Conservation (phyloP, 2,329 filamentous ascomycete genomes). For the Fusarium begoniae region DNA sequence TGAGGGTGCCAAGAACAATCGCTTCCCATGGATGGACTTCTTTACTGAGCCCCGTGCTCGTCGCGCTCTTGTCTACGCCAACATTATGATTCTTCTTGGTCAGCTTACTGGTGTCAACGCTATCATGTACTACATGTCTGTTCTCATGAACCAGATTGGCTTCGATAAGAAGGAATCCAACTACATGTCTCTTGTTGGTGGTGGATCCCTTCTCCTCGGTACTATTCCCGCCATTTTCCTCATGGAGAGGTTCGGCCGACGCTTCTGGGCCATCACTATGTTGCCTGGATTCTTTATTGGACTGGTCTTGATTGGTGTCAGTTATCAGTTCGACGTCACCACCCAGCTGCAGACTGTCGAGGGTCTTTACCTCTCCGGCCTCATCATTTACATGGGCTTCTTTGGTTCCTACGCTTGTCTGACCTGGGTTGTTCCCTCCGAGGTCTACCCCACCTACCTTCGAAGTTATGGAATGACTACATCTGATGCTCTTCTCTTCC, state of each 20-base stretch:
- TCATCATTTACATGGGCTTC: slow-evolving; percentile 74
- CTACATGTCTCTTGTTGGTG: slow-evolving; percentile 80
- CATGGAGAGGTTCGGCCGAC: slow-evolving; percentile 77
- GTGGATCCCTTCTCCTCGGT: slow-evolving; percentile 71
- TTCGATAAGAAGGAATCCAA: slow-evolving; percentile 70
- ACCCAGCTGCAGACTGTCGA: slow-evolving; percentile 59
- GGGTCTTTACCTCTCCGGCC: slow-evolving; percentile 72
- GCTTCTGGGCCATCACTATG: slow-evolving; percentile 79
- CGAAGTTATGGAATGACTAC: slow-evolving; percentile 79
- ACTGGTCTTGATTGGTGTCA: slow-evolving; percentile 71
- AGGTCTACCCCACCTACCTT: slow-evolving; percentile 78
- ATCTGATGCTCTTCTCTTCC: slow-evolving; percentile 73
- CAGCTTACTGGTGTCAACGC: slow-evolving; percentile 77
- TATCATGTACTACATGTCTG: slow-evolving; percentile 76
- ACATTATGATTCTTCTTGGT: slow-evolving; percentile 74
- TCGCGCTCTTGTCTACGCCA: slow-evolving; percentile 72
- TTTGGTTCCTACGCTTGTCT: slow-evolving; percentile 73
- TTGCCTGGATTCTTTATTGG: slow-evolving; percentile 77
- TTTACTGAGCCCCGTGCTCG: slow-evolving; percentile 75
- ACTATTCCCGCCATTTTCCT: slow-evolving; percentile 74
- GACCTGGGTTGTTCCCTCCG: slow-evolving; percentile 73
- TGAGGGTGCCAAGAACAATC: slow-evolving; percentile 61
- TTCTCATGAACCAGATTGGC: slow-evolving; percentile 73
- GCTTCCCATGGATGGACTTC: slow-evolving; percentile 77
- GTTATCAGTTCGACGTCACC: slow-evolving; percentile 64